Percentiles rank a stretch among this genome's conserved stretches.
Evolutionary conservation across 139 green algal genomes (phyloP).

Genomic region (Haematococcus sp.): DNA sequence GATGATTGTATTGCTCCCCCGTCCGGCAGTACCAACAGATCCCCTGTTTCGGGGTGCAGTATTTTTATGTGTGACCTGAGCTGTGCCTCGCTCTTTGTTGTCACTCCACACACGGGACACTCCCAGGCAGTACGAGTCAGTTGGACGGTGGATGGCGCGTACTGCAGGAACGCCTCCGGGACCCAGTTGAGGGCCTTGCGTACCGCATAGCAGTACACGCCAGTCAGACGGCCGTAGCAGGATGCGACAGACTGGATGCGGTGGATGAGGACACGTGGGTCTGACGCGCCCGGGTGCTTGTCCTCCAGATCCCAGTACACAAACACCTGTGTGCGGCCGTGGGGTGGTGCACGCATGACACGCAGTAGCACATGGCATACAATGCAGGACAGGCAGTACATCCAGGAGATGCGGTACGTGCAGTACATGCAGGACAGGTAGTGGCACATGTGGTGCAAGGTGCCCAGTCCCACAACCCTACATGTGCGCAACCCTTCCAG

Average conservation of each 20-base stretch:
- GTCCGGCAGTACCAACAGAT: too few species aligned
- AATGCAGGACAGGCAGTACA: too few species aligned
- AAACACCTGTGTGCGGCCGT: conserved; percentile 21
- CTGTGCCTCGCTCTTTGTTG: neutral
- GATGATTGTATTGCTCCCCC: too few species aligned
- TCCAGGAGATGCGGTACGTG: too few species aligned
- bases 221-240: conserved; percentile 3
- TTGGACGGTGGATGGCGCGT: neutral
- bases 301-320: conserved; percentile 28
- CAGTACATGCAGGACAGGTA: too few species aligned
- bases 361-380: neutral
- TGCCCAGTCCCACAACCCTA: too few species aligned
- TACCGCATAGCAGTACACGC: conserved; percentile 20
- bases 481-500: too few species aligned
- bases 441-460: too few species aligned
- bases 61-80: neutral
- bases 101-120: conserved; percentile 15
- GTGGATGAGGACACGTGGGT: conserved; percentile 13
- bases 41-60: neutral
- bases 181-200: conserved; percentile 33
- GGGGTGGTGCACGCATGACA: too few species aligned
- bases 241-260: conserved; percentile 4
- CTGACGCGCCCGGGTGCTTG: conserved; percentile 16
- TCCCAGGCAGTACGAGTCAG: neutral
- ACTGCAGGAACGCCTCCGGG: conserved; percentile 8